phyloP scores from a whole-genome alignment of 345 rosid genomes.

The Eucalyptus lansdowneana region DNA sequence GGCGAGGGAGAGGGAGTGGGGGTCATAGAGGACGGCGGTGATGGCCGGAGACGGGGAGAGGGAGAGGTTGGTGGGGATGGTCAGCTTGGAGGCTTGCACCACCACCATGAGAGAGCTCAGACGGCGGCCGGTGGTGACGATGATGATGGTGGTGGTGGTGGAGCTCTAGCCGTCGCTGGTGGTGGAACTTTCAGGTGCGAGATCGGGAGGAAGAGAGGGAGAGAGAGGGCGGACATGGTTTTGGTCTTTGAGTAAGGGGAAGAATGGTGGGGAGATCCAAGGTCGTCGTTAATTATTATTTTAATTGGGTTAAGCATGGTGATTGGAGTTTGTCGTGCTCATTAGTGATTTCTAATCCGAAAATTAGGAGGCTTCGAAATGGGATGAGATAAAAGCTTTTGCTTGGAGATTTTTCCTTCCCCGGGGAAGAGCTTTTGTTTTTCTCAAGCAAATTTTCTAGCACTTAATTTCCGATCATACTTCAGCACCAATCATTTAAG shows the following conservation, averaged over 20 bases:
- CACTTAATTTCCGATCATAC: neutral
- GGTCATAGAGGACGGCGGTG: slow-evolving; percentile 48
- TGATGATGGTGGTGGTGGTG: neutral
- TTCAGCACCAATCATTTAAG: neutral
- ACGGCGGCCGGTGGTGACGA: neutral
- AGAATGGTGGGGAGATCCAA: neutral
- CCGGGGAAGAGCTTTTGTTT: neutral
- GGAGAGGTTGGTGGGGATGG: neutral
- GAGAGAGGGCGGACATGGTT: neutral
- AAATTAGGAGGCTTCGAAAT: neutral
- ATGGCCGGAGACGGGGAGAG: slow-evolving; percentile 15
- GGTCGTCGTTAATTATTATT: neutral
- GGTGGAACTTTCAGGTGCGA: neutral
- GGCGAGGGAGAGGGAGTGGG: slow-evolving; percentile 58
- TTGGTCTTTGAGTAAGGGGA: neutral
- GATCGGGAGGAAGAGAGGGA: neutral
- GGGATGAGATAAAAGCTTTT: neutral
- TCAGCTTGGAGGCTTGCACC: slow-evolving; percentile 1
- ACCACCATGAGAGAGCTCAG: neutral
- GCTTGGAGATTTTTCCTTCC: neutral
- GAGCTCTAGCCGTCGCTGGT: neutral
- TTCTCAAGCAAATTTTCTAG: neutral
- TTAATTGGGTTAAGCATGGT: neutral
- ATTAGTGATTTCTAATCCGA: neutral
- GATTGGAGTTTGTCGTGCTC: neutral